These are phyloP conservation scores for Phytopythium vexans DNA, from an alignment of 352 stramenopile species.

Conservation along the genomic window DNA sequence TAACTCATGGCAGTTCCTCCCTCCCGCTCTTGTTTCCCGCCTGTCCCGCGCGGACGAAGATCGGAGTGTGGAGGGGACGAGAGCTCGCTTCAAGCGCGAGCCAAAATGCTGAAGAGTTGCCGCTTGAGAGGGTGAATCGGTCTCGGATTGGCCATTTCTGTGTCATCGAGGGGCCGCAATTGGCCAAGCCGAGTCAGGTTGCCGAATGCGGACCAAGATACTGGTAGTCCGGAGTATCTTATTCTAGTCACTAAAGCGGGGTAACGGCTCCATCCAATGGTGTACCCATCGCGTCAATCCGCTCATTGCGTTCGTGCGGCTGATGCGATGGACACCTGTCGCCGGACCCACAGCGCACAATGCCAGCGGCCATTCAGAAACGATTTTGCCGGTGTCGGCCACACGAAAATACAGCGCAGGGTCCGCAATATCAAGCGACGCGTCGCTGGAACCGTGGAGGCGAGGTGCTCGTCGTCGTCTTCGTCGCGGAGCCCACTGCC, in stretches of 20 bases:
- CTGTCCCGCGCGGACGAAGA: background rate
- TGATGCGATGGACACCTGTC: too few species aligned
- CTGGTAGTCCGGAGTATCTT: background rate
- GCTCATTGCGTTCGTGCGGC: too few species aligned
- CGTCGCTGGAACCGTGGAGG: too few species aligned
- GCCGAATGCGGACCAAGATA: background rate
- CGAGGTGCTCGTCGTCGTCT: too few species aligned
- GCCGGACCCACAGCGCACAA: too few species aligned
- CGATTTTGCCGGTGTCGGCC: too few species aligned
- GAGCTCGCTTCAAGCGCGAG: slow-evolving; percentile 2
- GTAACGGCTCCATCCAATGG: too few species aligned
- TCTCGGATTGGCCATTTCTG: background rate
- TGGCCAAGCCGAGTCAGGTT: background rate
- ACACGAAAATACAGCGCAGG: too few species aligned
- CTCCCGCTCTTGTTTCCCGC: background rate
- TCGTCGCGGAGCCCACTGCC: too few species aligned
- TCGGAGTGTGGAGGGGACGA: background rate
- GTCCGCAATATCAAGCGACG: too few species aligned
- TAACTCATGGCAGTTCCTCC: slow-evolving; percentile 40
- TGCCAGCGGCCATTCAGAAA: too few species aligned
- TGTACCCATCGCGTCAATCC: too few species aligned
- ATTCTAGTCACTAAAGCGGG: background rate
- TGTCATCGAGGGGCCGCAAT: background rate
- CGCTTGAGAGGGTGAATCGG: background rate
- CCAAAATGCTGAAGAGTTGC: background rate